These are phyloP conservation scores for Zymoseptoria ardabiliae DNA, from an alignment of 2,329 filamentous ascomycete genomes.

Conservation along the genomic window DNA sequence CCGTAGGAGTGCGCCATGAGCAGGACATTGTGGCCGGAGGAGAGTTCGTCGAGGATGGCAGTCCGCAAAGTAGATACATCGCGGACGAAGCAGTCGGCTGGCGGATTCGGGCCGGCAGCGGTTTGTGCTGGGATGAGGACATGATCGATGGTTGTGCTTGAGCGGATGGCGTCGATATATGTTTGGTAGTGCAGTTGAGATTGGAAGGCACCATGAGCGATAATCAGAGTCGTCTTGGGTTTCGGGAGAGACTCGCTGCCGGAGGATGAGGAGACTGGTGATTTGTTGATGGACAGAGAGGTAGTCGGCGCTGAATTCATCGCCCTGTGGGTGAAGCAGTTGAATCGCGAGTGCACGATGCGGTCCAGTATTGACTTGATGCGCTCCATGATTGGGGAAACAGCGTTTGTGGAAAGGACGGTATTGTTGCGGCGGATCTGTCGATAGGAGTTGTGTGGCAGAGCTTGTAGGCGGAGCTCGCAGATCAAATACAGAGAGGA, in stretches of 20 bases:
- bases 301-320: background rate
- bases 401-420: background rate
- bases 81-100: constrained; percentile 6
- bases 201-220: constrained; percentile 16
- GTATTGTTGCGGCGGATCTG: background rate
- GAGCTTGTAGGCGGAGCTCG: background rate
- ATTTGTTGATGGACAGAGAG: background rate
- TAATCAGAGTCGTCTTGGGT: constrained; percentile 5
- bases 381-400: background rate
- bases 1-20: constrained; percentile 17
- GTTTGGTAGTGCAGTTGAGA: constrained; percentile 12
- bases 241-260: background rate
- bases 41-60: constrained; percentile 7
- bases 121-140: constrained; percentile 10
- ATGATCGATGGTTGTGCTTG: constrained; percentile 5
- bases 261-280: background rate
- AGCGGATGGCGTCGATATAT: constrained; percentile 5
- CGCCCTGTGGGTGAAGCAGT: background rate
- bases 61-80: constrained; percentile 8
- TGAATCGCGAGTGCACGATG: background rate
- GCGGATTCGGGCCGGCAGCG: constrained; percentile 6
- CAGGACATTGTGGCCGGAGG: constrained; percentile 9
- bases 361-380: background rate
- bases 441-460: background rate
- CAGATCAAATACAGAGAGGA: background rate